A percentile compares a stretch with the other conserved stretches of the same genome.
phyloP scores from a whole-genome alignment of 1,139 yeast genomes.

The Ogataea hybrid region DNA sequence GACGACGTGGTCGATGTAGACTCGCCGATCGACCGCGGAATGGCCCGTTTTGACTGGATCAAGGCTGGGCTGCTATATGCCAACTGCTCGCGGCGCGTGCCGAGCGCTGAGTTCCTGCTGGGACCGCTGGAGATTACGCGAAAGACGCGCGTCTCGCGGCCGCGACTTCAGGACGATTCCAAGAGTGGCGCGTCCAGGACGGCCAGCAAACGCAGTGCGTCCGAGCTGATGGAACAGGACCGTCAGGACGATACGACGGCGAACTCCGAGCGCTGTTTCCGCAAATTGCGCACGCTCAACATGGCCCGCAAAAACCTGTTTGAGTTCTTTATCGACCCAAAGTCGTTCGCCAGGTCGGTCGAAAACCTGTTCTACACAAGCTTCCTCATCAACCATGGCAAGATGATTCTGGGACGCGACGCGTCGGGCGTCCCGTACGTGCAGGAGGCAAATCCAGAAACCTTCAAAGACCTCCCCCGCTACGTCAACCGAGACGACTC shows the following conservation, averaged over 20 bases:
- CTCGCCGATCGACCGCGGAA: slow-evolving; percentile 22
- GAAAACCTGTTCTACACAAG: slow-evolving; percentile 84
- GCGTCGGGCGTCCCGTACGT: slow-evolving; percentile 49
- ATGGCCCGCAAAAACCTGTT: slow-evolving; percentile 54
- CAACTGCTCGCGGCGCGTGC: slow-evolving; percentile 46
- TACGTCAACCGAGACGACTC: slow-evolving; percentile 23
- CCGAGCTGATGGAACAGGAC: slow-evolving; percentile 49
- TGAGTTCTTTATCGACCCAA: slow-evolving; percentile 69
- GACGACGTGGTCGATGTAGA: slow-evolving; percentile 22
- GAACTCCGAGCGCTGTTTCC: slow-evolving; percentile 52
- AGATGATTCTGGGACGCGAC: slow-evolving; percentile 50
- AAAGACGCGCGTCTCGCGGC: slow-evolving; percentile 39
- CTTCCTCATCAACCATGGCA: slow-evolving; percentile 74
- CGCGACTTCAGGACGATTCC: slow-evolving; percentile 43
- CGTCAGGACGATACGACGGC: slow-evolving; percentile 57
- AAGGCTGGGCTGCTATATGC: slow-evolving; percentile 56
- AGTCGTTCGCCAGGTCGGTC: slow-evolving; percentile 72
- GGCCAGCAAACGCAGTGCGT: slow-evolving; percentile 52
- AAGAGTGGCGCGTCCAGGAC: slow-evolving; percentile 42
- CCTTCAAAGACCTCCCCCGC: slow-evolving; percentile 17
- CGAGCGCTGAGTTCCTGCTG: slow-evolving; percentile 57
- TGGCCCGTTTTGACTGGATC: slow-evolving; percentile 49
- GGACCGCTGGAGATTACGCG: slow-evolving; percentile 74
- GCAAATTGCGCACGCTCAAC: slow-evolving; percentile 35
- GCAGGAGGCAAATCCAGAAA: slow-evolving; percentile 24